Evolutionary conservation across 768 basidiomycete genomes (phyloP), one percentile per base, ranked within the genome.

Genomic region (Omphalotus guepiniiformis): DNA sequence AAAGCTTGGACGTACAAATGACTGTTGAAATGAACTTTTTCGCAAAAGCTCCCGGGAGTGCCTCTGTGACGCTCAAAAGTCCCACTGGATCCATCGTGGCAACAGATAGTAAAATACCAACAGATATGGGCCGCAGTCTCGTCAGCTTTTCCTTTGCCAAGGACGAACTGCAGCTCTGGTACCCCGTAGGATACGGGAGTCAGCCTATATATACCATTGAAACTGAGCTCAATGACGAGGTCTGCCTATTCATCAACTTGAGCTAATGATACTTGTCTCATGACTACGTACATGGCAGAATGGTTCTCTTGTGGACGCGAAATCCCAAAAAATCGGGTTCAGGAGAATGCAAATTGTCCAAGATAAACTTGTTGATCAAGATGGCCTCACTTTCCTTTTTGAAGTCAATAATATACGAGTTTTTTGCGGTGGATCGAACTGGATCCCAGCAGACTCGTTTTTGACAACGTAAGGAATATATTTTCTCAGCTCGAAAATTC

Each of bases 381-480:
- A 80, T 5, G 95, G 95, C 1, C 75, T 82, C 12, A 80, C 84
- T 0, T 98, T 96, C 73, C 65, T 89, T 39, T 98, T 98, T 60
- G 88, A 94, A 62, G 73, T 97, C 60, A 97, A 98, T 64, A 88
- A 90, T 47, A 68, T 90, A 50, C 73, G 88, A 35, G 75, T 96
- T 15, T 98, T 97, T 62, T 86, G 83, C 56, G 95, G 92, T 48
- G 84, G 92, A 38, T 88, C 86, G 1, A 93, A 93, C 63, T 93
- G 93, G 91, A 97, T 97, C 55, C 95, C 95, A 3, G 87, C 86
- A 0, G 93, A 97, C 63, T 89, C 83, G 1, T 92, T 96, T 66
- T 63, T 95, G 30, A 94, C 93, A 0, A 83, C 75, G 88, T 88
- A 51, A 35, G 78, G 63, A 23, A 16, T 15, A 8, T 44, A 25